Percentiles rank a stretch among this genome's conserved stretches.
Evolutionary conservation across 2,329 filamentous ascomycete genomes (phyloP).

Genomic region (Chrysoporthe cubensis): DNA sequence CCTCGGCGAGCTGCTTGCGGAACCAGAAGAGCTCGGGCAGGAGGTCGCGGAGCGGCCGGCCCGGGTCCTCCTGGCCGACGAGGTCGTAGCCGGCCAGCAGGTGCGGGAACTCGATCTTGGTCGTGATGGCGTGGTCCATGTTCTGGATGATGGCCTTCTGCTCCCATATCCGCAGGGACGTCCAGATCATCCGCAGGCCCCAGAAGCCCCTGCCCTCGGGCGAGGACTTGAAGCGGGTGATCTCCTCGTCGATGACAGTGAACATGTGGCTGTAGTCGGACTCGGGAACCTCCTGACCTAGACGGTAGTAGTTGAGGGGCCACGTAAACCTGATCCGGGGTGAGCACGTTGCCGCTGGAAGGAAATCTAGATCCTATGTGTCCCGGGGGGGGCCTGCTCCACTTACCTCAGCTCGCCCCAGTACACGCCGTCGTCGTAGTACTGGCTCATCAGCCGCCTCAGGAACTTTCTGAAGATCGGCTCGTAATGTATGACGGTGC

Average conservation of each 20-base stretch:
- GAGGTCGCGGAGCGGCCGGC: constrained; percentile 74
- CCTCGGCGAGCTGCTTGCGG: constrained; percentile 78
- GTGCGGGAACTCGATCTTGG: constrained; percentile 78
- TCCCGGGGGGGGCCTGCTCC: neutral
- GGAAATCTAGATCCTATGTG: neutral
- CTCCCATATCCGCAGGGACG: constrained; percentile 66
- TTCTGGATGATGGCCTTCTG: constrained; percentile 71
- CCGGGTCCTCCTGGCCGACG: constrained; percentile 84
- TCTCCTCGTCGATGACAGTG: constrained; percentile 74
- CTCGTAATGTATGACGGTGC: constrained; percentile 83
- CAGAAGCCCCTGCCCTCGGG: constrained; percentile 77
- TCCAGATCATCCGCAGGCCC: constrained; percentile 87
- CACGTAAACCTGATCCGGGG: constrained; percentile 64
- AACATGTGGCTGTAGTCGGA: constrained; percentile 72
- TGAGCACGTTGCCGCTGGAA: neutral
- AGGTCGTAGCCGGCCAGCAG: constrained; percentile 87
- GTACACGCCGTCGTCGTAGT: constrained; percentile 80
- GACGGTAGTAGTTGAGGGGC: constrained; percentile 68
- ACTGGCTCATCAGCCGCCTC: constrained; percentile 68
- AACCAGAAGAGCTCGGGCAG: constrained; percentile 93
- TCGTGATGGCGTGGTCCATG: constrained; percentile 86
- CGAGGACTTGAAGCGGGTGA: constrained; percentile 73
- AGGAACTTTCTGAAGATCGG: constrained; percentile 83
- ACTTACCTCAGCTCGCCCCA: constrained; percentile 76
- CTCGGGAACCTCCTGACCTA: constrained; percentile 68